Conservation (phyloP, 306 rosid genomes). For the Psophocarpus tetragonolobus region DNA sequence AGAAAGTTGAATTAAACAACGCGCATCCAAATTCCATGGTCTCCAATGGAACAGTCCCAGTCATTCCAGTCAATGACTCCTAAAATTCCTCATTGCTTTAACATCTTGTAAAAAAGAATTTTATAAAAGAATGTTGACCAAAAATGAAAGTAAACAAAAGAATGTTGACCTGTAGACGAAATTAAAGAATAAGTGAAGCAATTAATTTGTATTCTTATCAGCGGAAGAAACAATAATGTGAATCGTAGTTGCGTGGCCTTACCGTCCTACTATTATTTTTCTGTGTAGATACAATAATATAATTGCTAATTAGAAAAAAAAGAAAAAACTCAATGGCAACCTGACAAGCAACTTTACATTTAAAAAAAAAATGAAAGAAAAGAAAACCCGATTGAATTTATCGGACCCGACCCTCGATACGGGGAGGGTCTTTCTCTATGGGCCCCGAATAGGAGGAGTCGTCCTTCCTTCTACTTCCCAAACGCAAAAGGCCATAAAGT, state of each 20-base stretch:
- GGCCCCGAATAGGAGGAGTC: slow-evolving; percentile 42
- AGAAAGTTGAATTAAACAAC: no score
- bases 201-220: neutral
- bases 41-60: neutral
- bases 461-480: slow-evolving; percentile 77
- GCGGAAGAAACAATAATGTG: neutral
- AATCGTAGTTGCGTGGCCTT: neutral
- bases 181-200: neutral
- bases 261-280: slow-evolving; percentile 6
- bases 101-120: neutral
- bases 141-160: neutral
- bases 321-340: neutral
- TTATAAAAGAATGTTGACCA: slow-evolving; percentile 11
- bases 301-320: neutral
- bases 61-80: neutral
- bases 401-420: slow-evolving; percentile 31
- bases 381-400: neutral
- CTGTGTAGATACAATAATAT: slow-evolving; percentile 8
- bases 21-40: neutral
- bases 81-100: neutral
- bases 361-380: neutral
- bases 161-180: neutral
- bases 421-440: slow-evolving; percentile 41
- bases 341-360: slow-evolving; percentile 31
- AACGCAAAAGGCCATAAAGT: slow-evolving; percentile 72